Evolutionary conservation across 2,329 filamentous ascomycete genomes (phyloP).

Genomic region (Dryadomyces sulphureus): DNA sequence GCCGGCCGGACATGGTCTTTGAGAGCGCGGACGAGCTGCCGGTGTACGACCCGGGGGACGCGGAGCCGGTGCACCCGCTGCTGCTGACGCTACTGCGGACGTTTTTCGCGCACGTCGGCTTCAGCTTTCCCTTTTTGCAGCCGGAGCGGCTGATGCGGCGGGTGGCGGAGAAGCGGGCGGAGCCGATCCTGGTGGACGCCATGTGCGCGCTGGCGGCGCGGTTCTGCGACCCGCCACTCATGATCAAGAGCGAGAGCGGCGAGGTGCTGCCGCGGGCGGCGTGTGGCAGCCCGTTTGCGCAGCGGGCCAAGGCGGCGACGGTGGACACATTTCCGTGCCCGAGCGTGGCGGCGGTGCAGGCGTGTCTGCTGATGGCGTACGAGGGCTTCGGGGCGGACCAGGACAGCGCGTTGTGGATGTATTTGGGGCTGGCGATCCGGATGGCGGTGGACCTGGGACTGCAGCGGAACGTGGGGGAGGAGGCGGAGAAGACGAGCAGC

Average conservation of each 20-base stretch:
- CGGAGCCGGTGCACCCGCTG: conserved; percentile 55
- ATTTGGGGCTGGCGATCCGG: conserved; percentile 72
- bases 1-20: conserved; percentile 20
- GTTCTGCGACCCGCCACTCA: conserved; percentile 52
- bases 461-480: conserved; percentile 57
- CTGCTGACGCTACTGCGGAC: conserved; percentile 64
- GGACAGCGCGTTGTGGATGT: conserved; percentile 89
- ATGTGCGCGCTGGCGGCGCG: conserved; percentile 71
- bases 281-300: conserved; percentile 63
- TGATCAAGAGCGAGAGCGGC: conserved; percentile 30
- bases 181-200: conserved; percentile 74
- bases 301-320: conserved; percentile 68
- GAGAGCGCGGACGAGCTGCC: conserved; percentile 42
- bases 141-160: conserved; percentile 58
- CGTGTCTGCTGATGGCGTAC: conserved; percentile 70
- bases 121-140: conserved; percentile 72
- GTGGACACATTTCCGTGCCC: conserved; percentile 74
- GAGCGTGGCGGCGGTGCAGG: conserved; percentile 70
- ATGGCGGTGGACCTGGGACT: conserved; percentile 71
- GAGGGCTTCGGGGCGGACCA: conserved; percentile 80
- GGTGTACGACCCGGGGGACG: conserved; percentile 61
- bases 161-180: conserved; percentile 65
- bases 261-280: conserved; percentile 36
- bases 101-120: conserved; percentile 72
- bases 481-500: conserved; percentile 34